These are phyloP conservation scores for Acacia confusa DNA, from an alignment of 306 rosid genomes.

Conservation along the genomic window DNA sequence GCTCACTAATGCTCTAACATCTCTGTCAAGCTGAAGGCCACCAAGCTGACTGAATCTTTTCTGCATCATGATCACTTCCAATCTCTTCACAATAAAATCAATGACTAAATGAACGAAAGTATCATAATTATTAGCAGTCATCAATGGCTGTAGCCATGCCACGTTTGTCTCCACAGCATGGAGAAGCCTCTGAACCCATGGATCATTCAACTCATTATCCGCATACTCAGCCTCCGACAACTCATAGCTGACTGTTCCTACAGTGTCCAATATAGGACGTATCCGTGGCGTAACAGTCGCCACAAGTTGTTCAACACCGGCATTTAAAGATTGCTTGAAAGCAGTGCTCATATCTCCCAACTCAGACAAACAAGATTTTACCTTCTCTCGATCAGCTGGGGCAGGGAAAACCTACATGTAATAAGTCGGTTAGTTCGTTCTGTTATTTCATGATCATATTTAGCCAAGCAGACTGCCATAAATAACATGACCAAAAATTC, in stretches of 20 bases:
- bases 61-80: conserved; percentile 98
- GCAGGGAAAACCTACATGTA: conserved; percentile 74
- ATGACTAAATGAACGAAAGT: conserved; percentile 77
- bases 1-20: conserved; percentile 89
- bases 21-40: conserved; percentile 96
- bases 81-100: conserved; percentile 82
- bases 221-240: conserved; percentile 91
- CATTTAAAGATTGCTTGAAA: conserved; percentile 81
- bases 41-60: conserved; percentile 94
- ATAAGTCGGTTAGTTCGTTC: conserved; percentile 11
- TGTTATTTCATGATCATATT: neutral
- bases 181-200: conserved; percentile 97
- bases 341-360: conserved; percentile 80
- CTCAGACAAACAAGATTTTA: conserved; percentile 93
- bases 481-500: neutral
- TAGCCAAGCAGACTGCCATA: neutral
- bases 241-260: conserved; percentile 86
- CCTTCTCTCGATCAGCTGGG: conserved; percentile 76
- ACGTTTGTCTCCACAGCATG: conserved; percentile 86
- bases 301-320: conserved; percentile 85
- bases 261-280: conserved; percentile 81
- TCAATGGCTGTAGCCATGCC: conserved; percentile 86
- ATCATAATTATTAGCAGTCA: conserved; percentile 89
- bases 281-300: conserved; percentile 74
- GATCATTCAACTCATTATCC: conserved; percentile 92